Base-by-base conservation (phyloP, 2,329 filamentous ascomycete species). In the Phialocephala sp. region DNA sequence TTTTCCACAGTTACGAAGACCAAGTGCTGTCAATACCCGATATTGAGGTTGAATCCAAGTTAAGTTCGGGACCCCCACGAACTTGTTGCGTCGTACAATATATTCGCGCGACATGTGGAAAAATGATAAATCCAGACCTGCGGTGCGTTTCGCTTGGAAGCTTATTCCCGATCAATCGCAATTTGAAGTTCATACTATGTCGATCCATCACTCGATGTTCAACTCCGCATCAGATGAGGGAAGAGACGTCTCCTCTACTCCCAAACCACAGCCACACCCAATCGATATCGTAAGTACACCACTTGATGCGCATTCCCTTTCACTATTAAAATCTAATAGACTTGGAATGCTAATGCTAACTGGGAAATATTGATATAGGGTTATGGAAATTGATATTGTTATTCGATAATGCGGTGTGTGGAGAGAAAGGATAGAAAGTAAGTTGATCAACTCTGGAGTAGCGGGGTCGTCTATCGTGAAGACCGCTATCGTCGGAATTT, bases 111-210 rank as follows among this genome's bases (percentile, higher is more conserved):
- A 54, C 12, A 22, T n/a, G 43, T 18, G 22, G 24, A 18, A 54
- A 27, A 54, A 35, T 5, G 8, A n/a, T 14, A 14, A 18, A 32
- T 54, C 12, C 18, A 18, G 4, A 4, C 22, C 18, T 8, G 50
- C 8, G 32, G 3, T 6, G 2, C 15, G 14, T 22, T 32, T 57
- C 55, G 55, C 55, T 57, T 57, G 27, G 27, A 57, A 27, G 22
- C 32, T 12, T 22, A n/a, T 14, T 4, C 36, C 55, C 36, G 18
- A 37, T 41, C 55, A 11, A 22, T 54, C 55, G 32, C 52, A 36
- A 35, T 37, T 8, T 55, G 52, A 55, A 55, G 35, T 37, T 55
- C 35, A 35, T 24, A 27, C 52, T 18, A 55, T 55, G 24, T 55
- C 27, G 24, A 15, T n/a, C 52, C 35, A 55, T 24, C 27, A 55